Percentiles rank a stretch among this genome's conserved stretches.
Conservation (phyloP, 192 early-diverging fungal genomes). For the Backusella circina region DNA sequence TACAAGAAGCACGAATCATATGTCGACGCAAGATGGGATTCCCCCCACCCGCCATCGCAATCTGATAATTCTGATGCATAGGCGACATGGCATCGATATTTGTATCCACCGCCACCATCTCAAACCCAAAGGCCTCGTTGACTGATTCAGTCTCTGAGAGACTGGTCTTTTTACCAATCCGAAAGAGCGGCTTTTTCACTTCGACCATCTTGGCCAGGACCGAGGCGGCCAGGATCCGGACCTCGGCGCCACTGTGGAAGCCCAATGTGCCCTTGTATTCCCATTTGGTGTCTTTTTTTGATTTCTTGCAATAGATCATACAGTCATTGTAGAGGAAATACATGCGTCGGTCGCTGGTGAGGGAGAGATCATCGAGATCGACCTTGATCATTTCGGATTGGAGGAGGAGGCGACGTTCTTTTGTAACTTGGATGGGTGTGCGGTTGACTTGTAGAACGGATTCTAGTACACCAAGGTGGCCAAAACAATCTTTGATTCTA, state of each 20-base stretch:
- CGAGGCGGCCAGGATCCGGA: not conserved
- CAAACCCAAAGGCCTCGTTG: constrained; percentile 13
- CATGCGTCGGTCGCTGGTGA: constrained; percentile 2
- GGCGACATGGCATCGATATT: not conserved
- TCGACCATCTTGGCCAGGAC: constrained; percentile 7
- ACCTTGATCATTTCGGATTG: constrained; percentile 12
- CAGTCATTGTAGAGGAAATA: constrained; percentile 28
- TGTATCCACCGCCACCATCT: not conserved
- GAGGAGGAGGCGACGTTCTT: constrained; percentile 11
- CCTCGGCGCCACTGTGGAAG: not conserved
- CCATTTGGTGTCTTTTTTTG: not conserved
- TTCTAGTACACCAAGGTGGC: constrained; percentile 5
- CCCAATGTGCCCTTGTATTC: constrained; percentile 17
- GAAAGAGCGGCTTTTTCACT: not conserved
- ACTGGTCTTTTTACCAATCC: not conserved
- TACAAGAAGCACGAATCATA: not conserved
- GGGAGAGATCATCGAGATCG: not conserved
- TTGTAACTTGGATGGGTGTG: constrained; percentile 8
- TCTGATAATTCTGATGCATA: not conserved
- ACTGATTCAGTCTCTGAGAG: not conserved
- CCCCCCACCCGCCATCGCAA: not conserved
- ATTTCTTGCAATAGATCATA: constrained; percentile 16
- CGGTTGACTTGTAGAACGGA: not conserved
- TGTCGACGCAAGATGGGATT: not conserved
- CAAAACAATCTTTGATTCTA: constrained; percentile 13